Base-by-base conservation (phyloP, 2,329 filamentous ascomycete species). In the Aspergillus novofumigatus region DNA sequence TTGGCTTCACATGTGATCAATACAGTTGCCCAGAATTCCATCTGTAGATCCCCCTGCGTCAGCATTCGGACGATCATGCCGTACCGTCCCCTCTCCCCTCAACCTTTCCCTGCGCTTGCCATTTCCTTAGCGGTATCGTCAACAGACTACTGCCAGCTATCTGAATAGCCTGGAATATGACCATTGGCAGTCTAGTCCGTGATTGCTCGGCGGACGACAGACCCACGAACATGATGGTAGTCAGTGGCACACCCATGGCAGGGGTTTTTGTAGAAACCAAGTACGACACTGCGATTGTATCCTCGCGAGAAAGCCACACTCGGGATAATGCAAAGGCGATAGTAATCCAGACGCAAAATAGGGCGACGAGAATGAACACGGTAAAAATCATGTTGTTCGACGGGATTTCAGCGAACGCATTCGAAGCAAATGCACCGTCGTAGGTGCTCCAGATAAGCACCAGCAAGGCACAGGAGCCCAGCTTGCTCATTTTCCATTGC, bases 221-320 rank as follows among this genome's bases (percentile, higher is more conserved):
- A 14, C 81, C 77, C 14, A 77, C 75, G 77, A 86, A 88, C 80
- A 88, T 87, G 59, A 86, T 80, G 9, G 80, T 80, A 53, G 81
- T 81, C 17, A 88, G 67, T 0, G 86, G 86, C 14, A 88, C 85
- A 0, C 86, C 85, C 62, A 88, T 76, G 5, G 83, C 84, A 2
- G 85, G 83, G 1, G 86, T 87, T 71, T 89, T 89, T 17, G 85
- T 86, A 0, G 86, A 85, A 51, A 83, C 84, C 64, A 85, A 87
- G 69, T 88, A 88, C 63, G 85, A 87, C 20, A 87, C 81, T 0
- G 86, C 84, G 50, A 88, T 79, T 1, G 85, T 81, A 61, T 87
- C 82, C 57, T 81, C 78, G 55, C 78, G 80, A 1, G 78, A 73
- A 69, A 87, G 77, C 70, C 78, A 83, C 69, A 0, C n/a, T 42